Evolutionary conservation across 2,329 filamentous ascomycete species (phyloP).

Genomic region (Calonectria ilicicola): DNA sequence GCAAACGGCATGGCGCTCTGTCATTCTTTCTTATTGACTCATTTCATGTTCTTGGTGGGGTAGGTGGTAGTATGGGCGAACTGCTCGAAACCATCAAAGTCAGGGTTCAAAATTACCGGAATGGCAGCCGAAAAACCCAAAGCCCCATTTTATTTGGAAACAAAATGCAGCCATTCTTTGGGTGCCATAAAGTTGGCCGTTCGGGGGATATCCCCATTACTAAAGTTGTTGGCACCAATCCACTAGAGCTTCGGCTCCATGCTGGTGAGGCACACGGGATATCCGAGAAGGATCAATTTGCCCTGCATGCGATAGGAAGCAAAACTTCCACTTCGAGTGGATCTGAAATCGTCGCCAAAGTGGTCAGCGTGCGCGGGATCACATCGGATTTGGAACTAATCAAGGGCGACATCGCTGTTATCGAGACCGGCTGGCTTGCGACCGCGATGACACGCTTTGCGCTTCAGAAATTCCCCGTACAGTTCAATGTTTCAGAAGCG

Average conservation of each 20-base stretch:
- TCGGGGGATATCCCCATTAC: not conserved
- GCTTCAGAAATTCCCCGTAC: not conserved
- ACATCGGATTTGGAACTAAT: not conserved
- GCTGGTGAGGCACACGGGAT: conserved; percentile 24
- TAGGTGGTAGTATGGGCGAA: not conserved
- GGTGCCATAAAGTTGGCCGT: not conserved
- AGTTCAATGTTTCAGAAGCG: not conserved
- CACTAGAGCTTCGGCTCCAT: not conserved
- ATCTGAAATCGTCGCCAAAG: not conserved
- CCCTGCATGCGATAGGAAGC: not conserved
- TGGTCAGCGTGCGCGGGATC: not conserved
- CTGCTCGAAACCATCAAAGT: conserved; percentile 6
- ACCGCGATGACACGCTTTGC: not conserved
- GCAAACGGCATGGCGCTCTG: not conserved
- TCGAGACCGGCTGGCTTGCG: not conserved
- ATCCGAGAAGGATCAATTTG: conserved; percentile 16
- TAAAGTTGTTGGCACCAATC: not conserved
- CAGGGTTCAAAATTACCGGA: not conserved
- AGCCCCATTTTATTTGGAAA: conserved; percentile 22
- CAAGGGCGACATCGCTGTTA: not conserved
- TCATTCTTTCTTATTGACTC: not conserved
- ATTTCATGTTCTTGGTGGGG: not conserved
- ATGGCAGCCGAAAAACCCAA: not conserved
- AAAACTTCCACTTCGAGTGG: not conserved
- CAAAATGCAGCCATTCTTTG: conserved; percentile 29